A percentile compares a stretch with the other conserved stretches of the same genome.
phyloP scores from a whole-genome alignment of 1,139 yeast species.

The Diutina neorugosa region DNA sequence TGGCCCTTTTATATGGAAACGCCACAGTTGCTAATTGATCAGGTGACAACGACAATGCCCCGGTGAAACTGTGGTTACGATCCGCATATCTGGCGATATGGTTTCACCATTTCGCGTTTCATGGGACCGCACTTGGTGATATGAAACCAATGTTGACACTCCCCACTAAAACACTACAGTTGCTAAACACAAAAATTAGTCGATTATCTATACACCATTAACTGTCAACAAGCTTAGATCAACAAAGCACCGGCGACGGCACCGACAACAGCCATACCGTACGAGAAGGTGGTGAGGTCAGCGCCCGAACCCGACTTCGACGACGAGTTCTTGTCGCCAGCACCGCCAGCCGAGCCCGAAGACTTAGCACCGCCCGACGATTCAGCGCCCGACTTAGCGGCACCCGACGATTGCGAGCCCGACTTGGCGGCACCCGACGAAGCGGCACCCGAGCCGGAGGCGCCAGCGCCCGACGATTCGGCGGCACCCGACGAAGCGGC shows the following conservation, averaged over 20 bases:
- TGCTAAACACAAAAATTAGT: neutral
- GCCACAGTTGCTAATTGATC: neutral
- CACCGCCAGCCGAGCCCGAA: neutral
- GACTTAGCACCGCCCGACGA: neutral
- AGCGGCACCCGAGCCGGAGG: neutral
- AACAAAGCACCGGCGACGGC: conserved; percentile 4
- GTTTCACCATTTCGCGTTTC: neutral
- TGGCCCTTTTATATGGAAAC: neutral
- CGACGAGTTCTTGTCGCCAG: neutral
- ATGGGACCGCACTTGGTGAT: neutral
- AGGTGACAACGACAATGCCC: neutral
- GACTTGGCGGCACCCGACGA: neutral
- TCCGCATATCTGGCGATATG: too few species aligned
- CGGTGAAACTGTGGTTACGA: neutral
- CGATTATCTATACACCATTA: neutral
- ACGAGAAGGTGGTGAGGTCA: neutral
- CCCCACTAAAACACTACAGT: too few species aligned
- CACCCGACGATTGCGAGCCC: neutral
- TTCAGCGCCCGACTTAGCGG: neutral
- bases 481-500: neutral
- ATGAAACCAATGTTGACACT: too few species aligned
- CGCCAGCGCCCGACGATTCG: neutral
- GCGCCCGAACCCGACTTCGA: neutral
- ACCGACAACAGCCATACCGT: conserved; percentile 1
- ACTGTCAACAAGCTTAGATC: neutral